Percentiles rank a stretch among this genome's conserved stretches.
Evolutionary conservation across 768 basidiomycete genomes (phyloP).

Genomic region (Xerocomellus chrysenteron): DNA sequence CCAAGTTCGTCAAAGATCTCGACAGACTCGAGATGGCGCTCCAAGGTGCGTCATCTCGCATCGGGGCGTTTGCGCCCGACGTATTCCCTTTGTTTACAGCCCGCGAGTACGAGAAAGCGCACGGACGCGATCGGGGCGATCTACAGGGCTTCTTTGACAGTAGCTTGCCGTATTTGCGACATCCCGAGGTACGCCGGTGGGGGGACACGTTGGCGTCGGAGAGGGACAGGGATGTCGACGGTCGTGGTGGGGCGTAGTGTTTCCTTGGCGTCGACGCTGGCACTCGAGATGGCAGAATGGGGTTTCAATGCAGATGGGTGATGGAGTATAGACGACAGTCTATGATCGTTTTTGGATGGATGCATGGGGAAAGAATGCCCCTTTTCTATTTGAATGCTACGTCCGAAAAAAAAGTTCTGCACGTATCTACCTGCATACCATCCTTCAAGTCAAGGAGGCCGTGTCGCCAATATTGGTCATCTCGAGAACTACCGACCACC

Average conservation of each 20-base stretch:
- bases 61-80: neutral
- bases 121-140: constrained; percentile 38
- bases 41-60: constrained; percentile 51
- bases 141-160: constrained; percentile 81
- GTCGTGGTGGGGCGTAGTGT: neutral
- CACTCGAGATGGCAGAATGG: neutral
- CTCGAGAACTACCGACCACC: neutral
- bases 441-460: too few species aligned
- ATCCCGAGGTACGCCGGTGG: constrained; percentile 75
- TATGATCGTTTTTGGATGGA: neutral
- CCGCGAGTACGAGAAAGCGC: constrained; percentile 66
- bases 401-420: too few species aligned
- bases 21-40: constrained; percentile 87
- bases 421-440: too few species aligned
- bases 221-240: constrained; percentile 6
- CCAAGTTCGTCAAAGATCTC: constrained; percentile 87
- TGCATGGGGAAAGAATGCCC: neutral
- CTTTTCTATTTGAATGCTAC: neutral
- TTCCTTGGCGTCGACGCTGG: neutral
- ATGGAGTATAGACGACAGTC: too few species aligned
- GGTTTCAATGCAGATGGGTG: neutral
- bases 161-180: constrained; percentile 69
- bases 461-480: too few species aligned
- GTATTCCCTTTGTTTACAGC: constrained; percentile 41
- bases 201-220: constrained; percentile 42